Evolutionary conservation across 2,329 filamentous ascomycete genomes (phyloP).

Genomic region (Cladosporium colombiae): DNA sequence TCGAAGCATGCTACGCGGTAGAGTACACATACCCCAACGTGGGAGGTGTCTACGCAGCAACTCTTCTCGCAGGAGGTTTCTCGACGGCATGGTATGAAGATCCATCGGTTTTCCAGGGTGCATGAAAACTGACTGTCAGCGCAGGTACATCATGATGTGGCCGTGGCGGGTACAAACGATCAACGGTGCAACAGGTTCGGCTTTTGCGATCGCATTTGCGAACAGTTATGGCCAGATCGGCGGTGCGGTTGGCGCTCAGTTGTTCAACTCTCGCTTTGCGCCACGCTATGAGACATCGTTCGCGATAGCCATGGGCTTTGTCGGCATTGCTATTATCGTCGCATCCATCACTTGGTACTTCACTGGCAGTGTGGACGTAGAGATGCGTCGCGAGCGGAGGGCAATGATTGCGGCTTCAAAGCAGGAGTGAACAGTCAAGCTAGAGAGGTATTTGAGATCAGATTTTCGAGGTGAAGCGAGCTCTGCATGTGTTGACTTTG

Average conservation of each 20-base stretch:
- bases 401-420: background rate
- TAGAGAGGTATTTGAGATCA: background rate
- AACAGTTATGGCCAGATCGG: slow-evolving; percentile 43
- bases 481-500: background rate
- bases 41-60: slow-evolving; percentile 22
- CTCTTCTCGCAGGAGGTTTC: slow-evolving; percentile 12
- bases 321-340: slow-evolving; percentile 10
- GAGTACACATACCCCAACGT: slow-evolving; percentile 17
- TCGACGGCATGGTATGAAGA: slow-evolving; percentile 5
- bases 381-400: background rate
- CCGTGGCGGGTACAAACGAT: slow-evolving; percentile 22
- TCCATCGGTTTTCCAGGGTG: background rate
- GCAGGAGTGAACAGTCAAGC: background rate
- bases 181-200: slow-evolving; percentile 19
- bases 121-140: background rate
- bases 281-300: slow-evolving; percentile 17
- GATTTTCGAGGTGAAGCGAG: background rate
- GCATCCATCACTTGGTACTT: slow-evolving; percentile 19
- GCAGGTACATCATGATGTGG: slow-evolving; percentile 22
- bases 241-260: slow-evolving; percentile 49
- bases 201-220: slow-evolving; percentile 16
- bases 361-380: background rate
- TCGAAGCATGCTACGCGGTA: slow-evolving; percentile 20
- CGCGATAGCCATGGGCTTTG: slow-evolving; percentile 22
- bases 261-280: slow-evolving; percentile 33